These are phyloP conservation scores for Gaertneriomyces sp. DNA, from an alignment of 192 early-diverging fungal genomes.

Conservation along the genomic window DNA sequence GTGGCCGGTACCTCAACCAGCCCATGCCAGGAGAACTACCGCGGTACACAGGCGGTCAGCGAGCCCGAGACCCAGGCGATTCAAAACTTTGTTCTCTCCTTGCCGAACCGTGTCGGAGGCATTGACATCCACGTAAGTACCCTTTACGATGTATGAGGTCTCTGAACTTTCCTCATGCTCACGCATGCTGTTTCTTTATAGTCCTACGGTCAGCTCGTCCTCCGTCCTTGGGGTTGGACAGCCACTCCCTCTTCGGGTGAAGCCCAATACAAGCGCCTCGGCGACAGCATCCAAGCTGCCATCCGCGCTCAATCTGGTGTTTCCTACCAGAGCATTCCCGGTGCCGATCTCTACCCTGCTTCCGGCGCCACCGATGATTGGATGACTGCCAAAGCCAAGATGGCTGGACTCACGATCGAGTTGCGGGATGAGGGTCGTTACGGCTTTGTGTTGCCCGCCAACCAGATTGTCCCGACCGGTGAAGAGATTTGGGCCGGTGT, in stretches of 20 bases:
- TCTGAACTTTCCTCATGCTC: too few relatives aligned
- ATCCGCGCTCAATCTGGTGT: constrained; percentile 42
- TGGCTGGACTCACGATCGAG: constrained; percentile 51
- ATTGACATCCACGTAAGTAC: constrained; percentile 47
- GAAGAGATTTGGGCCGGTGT: constrained; percentile 31
- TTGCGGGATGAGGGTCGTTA: constrained; percentile 42
- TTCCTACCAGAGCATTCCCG: constrained; percentile 28
- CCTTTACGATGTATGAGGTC: too few relatives aligned
- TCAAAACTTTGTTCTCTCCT: constrained; percentile 40
- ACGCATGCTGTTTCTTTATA: too few relatives aligned
- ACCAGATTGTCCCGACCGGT: constrained; percentile 54
- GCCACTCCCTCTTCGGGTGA: constrained; percentile 36
- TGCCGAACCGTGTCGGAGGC: constrained; percentile 46
- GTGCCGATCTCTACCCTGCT: constrained; percentile 47
- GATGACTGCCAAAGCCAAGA: constrained; percentile 44
- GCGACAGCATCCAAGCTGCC: constrained; percentile 33
- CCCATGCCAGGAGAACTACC: constrained; percentile 54
- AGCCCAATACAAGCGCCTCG: constrained; percentile 36
- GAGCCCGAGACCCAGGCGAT: constrained; percentile 51
- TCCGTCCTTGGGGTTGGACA: constrained; percentile 55
- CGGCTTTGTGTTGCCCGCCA: constrained; percentile 56
- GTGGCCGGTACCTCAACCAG: constrained; percentile 47
- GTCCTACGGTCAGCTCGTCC: constrained; percentile 54
- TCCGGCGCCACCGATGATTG: constrained; percentile 53
- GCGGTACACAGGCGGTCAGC: constrained; percentile 35